Conservation (phyloP, 257 asterid genomes). For the Solanum appendiculatum region DNA sequence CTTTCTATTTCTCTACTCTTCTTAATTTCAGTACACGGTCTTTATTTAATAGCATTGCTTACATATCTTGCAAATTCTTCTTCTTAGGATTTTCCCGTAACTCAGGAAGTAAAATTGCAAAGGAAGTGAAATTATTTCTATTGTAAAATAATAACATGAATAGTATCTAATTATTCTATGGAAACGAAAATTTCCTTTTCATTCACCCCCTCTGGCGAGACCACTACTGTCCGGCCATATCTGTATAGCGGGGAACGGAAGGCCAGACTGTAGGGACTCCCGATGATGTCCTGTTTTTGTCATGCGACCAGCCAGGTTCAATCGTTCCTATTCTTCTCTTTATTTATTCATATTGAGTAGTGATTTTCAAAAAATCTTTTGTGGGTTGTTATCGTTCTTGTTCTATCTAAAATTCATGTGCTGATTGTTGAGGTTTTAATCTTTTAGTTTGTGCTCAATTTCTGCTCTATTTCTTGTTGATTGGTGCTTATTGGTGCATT, state of each 20-base stretch:
- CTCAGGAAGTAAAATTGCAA: not conserved
- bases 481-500: not conserved
- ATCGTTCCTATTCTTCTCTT: too few relatives aligned
- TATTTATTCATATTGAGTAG: too few relatives aligned
- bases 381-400: too few relatives aligned
- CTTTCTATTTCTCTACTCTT: not conserved
- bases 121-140: not conserved
- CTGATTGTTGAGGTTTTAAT: too few relatives aligned
- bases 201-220: not conserved
- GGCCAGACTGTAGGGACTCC: not conserved
- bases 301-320: too few relatives aligned
- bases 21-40: not conserved
- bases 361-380: too few relatives aligned
- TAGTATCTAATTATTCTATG: not conserved
- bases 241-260: not conserved
- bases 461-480: not conserved
- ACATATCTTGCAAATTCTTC: not conserved
- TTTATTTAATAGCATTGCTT: not conserved
- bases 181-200: not conserved
- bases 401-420: too few relatives aligned
- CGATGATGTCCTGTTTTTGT: too few relatives aligned
- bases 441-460: not conserved
- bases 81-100: too few relatives aligned
- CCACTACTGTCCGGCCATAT: not conserved
- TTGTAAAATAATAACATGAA: too few relatives aligned